phyloP scores from a whole-genome alignment of 164 flowering plant species.

The Litsea cubeba region DNA sequence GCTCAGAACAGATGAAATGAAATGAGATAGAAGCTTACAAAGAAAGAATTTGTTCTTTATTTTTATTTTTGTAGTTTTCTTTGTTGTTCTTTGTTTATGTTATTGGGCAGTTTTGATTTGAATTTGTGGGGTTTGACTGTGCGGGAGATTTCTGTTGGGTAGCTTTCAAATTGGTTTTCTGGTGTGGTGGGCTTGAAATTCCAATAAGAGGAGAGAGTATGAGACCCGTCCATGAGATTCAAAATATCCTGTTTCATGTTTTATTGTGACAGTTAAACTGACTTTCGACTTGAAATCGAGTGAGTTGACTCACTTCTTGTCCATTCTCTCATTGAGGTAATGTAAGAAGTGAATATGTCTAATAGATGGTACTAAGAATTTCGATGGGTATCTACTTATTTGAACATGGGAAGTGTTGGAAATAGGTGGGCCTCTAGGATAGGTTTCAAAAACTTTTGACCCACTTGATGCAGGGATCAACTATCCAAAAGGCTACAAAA shows the following conservation, averaged over 20 bases:
- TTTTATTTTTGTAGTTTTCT: not conserved
- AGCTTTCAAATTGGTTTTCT: not conserved
- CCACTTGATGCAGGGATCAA: too few species aligned
- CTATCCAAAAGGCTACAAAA: too few species aligned
- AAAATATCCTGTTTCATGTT: not conserved
- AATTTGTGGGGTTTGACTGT: not conserved
- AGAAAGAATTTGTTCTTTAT: not conserved
- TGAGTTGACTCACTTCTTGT: not conserved
- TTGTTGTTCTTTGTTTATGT: not conserved
- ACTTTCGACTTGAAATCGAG: not conserved
- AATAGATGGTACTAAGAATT: too few species aligned
- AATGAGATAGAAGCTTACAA: not conserved
- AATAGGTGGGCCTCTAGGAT: too few species aligned
- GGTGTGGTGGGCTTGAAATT: not conserved
- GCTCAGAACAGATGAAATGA: not conserved
- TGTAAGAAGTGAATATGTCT: too few species aligned
- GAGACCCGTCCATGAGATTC: not conserved
- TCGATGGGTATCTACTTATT: not conserved
- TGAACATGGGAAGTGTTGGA: not conserved
- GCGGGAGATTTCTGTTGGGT: not conserved
- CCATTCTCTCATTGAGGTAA: too few species aligned
- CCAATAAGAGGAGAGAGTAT: not conserved
- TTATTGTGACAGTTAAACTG: not conserved
- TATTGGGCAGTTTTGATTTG: not conserved
- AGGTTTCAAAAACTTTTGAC: too few species aligned